Evolutionary conservation across 257 asterid genomes (phyloP).

Genomic region (Solanum appendiculatum): DNA sequence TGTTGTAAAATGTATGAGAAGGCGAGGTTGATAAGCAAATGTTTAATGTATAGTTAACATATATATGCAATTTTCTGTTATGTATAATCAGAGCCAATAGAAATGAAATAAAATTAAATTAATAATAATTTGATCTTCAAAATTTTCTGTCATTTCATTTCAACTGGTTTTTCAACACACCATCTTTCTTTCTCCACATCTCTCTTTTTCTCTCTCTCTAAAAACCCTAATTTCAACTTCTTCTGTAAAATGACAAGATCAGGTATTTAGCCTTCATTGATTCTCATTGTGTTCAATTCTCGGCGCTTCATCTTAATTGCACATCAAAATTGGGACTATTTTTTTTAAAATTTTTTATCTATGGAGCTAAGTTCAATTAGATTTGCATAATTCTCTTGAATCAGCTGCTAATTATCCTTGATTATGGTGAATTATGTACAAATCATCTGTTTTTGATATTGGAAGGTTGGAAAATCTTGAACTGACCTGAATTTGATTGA

Average conservation of each 20-base stretch:
- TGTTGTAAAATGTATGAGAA: too few species aligned
- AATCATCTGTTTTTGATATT: neutral
- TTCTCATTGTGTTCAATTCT: constrained; percentile 9
- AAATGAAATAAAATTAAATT: neutral
- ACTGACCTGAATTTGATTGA: neutral
- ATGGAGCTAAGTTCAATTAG: constrained; percentile 11
- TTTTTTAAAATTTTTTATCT: neutral
- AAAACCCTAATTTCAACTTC: constrained; percentile 53
- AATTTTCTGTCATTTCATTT: neutral
- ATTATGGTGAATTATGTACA: constrained; percentile 10
- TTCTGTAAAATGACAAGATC: constrained; percentile 29
- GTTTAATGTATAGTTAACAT: neutral
- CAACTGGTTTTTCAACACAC: constrained; percentile 12
- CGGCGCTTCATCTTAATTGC: neutral
- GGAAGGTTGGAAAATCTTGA: neutral
- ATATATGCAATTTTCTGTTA: neutral
- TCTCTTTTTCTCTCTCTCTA: constrained; percentile 8
- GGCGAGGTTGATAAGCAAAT: neutral
- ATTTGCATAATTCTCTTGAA: constrained; percentile 22
- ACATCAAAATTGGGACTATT: neutral
- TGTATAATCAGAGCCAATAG: constrained; percentile 17
- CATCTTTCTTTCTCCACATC: constrained; percentile 10
- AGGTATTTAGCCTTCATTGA: constrained; percentile 17
- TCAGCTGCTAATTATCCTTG: constrained; percentile 14
- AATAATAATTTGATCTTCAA: constrained; percentile 2